Evolutionary conservation across 306 rosid species (phyloP), one percentile per base, ranked within the genome.

Genomic region (Rosa persica): DNA sequence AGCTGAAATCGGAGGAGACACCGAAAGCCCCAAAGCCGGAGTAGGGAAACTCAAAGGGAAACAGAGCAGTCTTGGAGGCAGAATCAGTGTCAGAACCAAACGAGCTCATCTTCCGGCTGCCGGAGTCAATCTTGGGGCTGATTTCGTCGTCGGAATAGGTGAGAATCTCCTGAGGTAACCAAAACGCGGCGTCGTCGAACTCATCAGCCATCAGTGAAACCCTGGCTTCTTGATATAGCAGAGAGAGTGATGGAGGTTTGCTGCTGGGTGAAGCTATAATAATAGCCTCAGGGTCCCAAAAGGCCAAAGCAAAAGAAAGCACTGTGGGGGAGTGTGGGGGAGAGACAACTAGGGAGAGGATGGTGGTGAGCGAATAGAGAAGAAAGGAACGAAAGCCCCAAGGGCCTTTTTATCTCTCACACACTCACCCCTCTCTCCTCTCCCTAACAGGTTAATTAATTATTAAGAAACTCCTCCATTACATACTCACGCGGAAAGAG

Each of bases 141-240:
- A 54, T 40, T 27, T 74, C 67, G 1, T 30, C 17, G 25, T 88
- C 89, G 9, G 89, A 90, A 40, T 93, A 93, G n/a, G 81, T 51
- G 12, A 95, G 92, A 19, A 95, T 88, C 90, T 88, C 84, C 10
- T 89, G 85, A 0, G 97, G 97, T 0, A 92, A 86, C 98, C 98
- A 92, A 58, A 92, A 95, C 83, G 86, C 91, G 0, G 88, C 91
- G 82, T 89, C 97, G 47, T 82, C 89, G 42, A 91, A 78, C 52
- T 78, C 78, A 4, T 87, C 93, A 23, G 93, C 88, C 93, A 90
- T 90, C 1, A 54, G 23, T 69, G 22, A 48, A 17, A 30, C 36
- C 36, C 36, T 30, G 36, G 36, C 36, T 0, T 30, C 36, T 30
- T 30, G 36, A 47, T 40, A 23, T 9, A 25, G 5, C 12, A 19